A percentile compares a stretch with the other conserved stretches of the same genome.
Conservation (phyloP, 352 stramenopile species). For the Thalassiosira mediterranea region DNA sequence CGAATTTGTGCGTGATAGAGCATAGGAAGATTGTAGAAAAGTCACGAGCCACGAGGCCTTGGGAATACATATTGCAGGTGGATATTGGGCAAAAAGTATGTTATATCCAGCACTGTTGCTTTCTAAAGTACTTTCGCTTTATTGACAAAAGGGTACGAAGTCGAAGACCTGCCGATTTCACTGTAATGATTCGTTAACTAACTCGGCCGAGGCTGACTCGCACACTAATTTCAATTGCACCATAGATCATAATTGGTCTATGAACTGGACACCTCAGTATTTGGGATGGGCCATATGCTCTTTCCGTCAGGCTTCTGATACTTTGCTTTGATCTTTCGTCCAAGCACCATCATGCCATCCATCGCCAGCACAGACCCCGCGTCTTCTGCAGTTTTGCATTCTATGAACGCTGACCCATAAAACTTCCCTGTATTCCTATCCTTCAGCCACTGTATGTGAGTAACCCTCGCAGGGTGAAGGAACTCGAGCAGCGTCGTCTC, state of each 20-base stretch:
- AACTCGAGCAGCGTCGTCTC: conserved; percentile 61
- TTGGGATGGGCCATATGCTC: conserved; percentile 72
- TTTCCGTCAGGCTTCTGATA: conserved; percentile 76
- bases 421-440: conserved; percentile 67
- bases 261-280: conserved; percentile 35
- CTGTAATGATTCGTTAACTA: neutral
- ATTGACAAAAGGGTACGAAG: too few relatives aligned
- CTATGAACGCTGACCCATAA: conserved; percentile 78
- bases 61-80: too few relatives aligned
- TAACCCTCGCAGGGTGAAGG: conserved; percentile 63
- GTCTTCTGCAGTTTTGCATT: conserved; percentile 78
- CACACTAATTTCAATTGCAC: neutral
- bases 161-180: too few relatives aligned
- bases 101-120: too few relatives aligned
- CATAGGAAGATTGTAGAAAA: too few relatives aligned
- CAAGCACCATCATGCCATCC: conserved; percentile 59
- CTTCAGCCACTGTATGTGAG: conserved; percentile 77
- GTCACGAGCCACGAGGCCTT: too few relatives aligned
- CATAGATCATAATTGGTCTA: neutral
- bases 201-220: neutral
- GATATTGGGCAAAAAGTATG: too few relatives aligned
- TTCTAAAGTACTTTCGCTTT: too few relatives aligned
- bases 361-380: conserved; percentile 68
- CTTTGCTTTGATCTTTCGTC: conserved; percentile 65
- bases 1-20: too few relatives aligned